Base-by-base conservation (phyloP, 305 asterid species). In the Rubia tinctorum region DNA sequence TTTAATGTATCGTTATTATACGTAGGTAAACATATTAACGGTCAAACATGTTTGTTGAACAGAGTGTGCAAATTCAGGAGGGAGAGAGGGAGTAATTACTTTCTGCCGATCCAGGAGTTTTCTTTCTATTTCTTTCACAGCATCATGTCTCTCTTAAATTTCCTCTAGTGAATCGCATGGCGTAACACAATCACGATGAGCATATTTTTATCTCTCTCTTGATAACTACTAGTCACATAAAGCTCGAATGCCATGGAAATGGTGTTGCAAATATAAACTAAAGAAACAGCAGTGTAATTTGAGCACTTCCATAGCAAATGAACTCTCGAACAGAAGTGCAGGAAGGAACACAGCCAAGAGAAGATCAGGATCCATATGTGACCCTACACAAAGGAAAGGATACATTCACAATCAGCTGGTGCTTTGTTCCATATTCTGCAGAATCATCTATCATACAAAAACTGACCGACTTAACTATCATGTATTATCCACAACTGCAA, bases 331-430 rank as follows among this genome's bases (percentile, higher is more conserved):
- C 77, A 95, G 99, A 77, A 92, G 98, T 17, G 99, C 97, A 40
- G 99, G 99, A 80, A 95, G 99, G 84, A 95, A 95, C 71, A 95
- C 95, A 44, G 96, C 97, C 89, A 95, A 80, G 68, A 95, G 92
- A 83, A 95, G 98, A 78, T 95, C 90, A 20, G 99, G 99, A 85
- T 95, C 86, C 74, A 95, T 95, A 82, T 79, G 78, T 81, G 91
- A 88, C 99, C 99, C 99, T 94, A 75, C 43, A 80, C 5, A 55
- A 55, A n/a, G 25, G 60, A 18, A 59, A 69, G 75, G n/a, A n/a
- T n/a, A n/a, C n/a, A n/a, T n/a, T n/a, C n/a, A n/a, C n/a, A n/a
- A n/a, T n/a, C n/a, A n/a, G n/a, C n/a, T n/a, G n/a, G n/a, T 86
- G 89, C 79, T 83, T 83, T n/a, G 98, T 95, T 75, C 97, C 95